phyloP scores from a whole-genome alignment of 106 monocot genomes.

The Xerophyta viscosa region DNA sequence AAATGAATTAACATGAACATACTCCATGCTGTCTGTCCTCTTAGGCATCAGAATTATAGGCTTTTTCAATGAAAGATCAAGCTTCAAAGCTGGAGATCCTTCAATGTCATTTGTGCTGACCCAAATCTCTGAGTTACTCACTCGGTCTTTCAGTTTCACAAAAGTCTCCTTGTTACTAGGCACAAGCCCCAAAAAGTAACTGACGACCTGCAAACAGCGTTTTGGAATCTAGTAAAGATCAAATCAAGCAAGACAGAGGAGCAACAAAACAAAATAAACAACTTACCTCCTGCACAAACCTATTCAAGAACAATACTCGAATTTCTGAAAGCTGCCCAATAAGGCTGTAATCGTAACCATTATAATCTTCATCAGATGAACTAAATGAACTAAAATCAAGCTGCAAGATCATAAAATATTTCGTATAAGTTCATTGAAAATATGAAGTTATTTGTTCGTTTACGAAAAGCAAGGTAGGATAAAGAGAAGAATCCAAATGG shows the following conservation, averaged over 20 bases:
- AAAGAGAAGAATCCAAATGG: too few relatives aligned
- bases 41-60: slow-evolving; percentile 93
- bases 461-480: too few relatives aligned
- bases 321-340: slow-evolving; percentile 92
- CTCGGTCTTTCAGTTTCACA: slow-evolving; percentile 86
- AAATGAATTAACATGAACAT: slow-evolving; percentile 12
- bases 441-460: too few relatives aligned
- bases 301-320: slow-evolving; percentile 82
- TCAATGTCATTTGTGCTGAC: slow-evolving; percentile 76
- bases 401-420: slow-evolving; percentile 35
- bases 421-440: too few relatives aligned
- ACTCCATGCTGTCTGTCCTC: slow-evolving; percentile 77
- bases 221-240: slow-evolving; percentile 1
- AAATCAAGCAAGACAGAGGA: neutral
- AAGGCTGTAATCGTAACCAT: slow-evolving; percentile 91
- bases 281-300: slow-evolving; percentile 90
- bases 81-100: slow-evolving; percentile 90
- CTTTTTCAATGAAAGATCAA: slow-evolving; percentile 71
- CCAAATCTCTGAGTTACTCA: slow-evolving; percentile 76
- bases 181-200: slow-evolving; percentile 89
- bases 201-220: slow-evolving; percentile 43
- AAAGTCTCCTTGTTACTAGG: slow-evolving; percentile 46
- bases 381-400: slow-evolving; percentile 87
- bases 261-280: slow-evolving; percentile 5
- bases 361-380: slow-evolving; percentile 72